phyloP scores from a whole-genome alignment of 345 rosid genomes.

The Populus nigra region DNA sequence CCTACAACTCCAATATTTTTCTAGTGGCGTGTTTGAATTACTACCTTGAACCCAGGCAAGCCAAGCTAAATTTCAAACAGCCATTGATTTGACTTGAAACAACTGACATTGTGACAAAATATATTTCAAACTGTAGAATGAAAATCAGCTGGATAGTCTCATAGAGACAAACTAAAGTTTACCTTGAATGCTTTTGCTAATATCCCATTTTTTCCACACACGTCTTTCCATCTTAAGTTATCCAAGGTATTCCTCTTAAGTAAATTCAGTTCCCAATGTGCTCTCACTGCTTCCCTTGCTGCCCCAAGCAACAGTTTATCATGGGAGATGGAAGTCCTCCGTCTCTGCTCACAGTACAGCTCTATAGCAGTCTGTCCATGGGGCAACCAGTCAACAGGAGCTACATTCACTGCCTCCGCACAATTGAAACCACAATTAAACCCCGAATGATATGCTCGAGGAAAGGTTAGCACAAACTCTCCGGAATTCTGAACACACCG shows the following conservation, averaged over 20 bases:
- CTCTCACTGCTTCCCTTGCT: constrained; percentile 97
- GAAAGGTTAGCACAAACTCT: constrained; percentile 94
- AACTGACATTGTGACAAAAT: background rate
- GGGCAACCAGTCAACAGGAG: constrained; percentile 98
- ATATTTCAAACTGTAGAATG: background rate
- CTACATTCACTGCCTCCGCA: constrained; percentile 98
- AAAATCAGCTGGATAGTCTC: constrained; percentile 2
- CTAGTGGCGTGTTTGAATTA: background rate
- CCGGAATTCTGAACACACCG: constrained; percentile 91
- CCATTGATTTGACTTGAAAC: background rate
- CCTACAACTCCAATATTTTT: background rate
- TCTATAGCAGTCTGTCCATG: constrained; percentile 95
- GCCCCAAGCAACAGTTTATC: constrained; percentile 98
- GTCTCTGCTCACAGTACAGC: constrained; percentile 78
- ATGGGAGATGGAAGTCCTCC: constrained; percentile 95
- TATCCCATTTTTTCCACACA: constrained; percentile 83
- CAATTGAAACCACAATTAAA: constrained; percentile 95
- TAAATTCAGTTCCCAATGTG: constrained; percentile 91
- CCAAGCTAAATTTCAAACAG: background rate
- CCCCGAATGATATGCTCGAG: constrained; percentile 98
- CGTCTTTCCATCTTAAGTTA: constrained; percentile 83
- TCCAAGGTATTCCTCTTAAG: constrained; percentile 65
- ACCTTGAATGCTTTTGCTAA: constrained; percentile 87
- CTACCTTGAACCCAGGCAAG: background rate
- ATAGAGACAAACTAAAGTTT: constrained; percentile 19